Conservation (phyloP, 129 eudicot species). For the Flaveria brownii region DNA sequence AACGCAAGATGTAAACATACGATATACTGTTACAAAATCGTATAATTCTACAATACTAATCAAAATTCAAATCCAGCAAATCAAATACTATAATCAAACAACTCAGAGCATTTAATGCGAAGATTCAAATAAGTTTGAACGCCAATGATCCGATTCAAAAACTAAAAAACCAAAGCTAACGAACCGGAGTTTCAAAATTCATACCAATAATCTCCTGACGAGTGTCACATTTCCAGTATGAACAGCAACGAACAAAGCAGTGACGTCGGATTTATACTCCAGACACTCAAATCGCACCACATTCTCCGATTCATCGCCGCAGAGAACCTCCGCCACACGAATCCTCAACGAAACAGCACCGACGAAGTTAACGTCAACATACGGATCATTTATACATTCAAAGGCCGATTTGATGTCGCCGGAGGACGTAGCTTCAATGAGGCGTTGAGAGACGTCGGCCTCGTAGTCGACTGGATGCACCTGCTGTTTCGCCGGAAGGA, state of each 20-base stretch:
- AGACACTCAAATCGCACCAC: constrained; percentile 51
- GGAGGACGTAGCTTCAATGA: constrained; percentile 52
- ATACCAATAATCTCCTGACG: constrained; percentile 74
- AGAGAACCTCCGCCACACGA: constrained; percentile 50
- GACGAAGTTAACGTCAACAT: constrained; percentile 75
- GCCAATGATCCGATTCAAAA: constrained; percentile 24
- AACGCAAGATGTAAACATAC: background rate
- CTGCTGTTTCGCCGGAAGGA: constrained; percentile 44
- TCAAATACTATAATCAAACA: background rate
- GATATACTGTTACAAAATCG: background rate
- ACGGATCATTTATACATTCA: constrained; percentile 68
- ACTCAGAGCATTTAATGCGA: constrained; percentile 26
- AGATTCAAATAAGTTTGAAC: constrained; percentile 8
- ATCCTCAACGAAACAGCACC: constrained; percentile 67
- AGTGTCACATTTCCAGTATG: constrained; percentile 62
- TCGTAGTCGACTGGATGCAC: constrained; percentile 83
- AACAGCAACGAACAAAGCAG: constrained; percentile 82
- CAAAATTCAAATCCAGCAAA: constrained; percentile 8
- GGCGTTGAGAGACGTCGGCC: constrained; percentile 74
- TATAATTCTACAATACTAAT: background rate
- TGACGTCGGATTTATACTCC: constrained; percentile 70
- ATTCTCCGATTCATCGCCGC: constrained; percentile 48
- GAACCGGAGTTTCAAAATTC: background rate
- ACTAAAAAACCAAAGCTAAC: constrained; percentile 4
- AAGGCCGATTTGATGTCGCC: constrained; percentile 52